These are phyloP conservation scores for Aspergillus carbonarius DNA, from an alignment of 2,329 filamentous ascomycete species.

Conservation along the genomic window DNA sequence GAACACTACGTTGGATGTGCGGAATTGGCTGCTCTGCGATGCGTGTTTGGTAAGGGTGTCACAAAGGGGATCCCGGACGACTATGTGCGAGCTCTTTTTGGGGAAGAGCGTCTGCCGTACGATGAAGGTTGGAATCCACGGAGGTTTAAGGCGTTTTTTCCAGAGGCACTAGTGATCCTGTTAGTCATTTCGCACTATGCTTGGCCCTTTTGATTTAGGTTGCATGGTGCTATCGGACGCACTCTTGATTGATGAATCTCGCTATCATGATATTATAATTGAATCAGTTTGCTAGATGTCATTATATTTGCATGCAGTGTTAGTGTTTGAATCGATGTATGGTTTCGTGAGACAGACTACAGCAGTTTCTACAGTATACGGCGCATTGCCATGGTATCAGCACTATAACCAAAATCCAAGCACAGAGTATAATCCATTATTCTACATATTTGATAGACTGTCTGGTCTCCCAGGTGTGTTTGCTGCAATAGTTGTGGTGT, in stretches of 20 bases:
- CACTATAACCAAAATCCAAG: too few relatives aligned
- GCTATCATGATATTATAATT: not conserved
- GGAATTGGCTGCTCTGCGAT: slow-evolving; percentile 11
- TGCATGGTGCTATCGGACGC: not conserved
- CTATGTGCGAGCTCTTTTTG: slow-evolving; percentile 16
- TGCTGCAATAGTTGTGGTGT: too few relatives aligned
- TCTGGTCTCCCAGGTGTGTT: too few relatives aligned
- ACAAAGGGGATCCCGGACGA: slow-evolving; percentile 9
- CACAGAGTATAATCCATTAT: too few relatives aligned
- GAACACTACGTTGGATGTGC: slow-evolving; percentile 14
- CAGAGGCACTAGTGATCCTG: slow-evolving; percentile 7
- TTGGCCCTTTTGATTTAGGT: slow-evolving; percentile 11
- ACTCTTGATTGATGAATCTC: not conserved
- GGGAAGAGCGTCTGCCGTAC: slow-evolving; percentile 18
- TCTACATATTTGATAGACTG: too few relatives aligned
- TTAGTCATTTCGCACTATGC: slow-evolving; percentile 14
- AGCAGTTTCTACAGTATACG: too few relatives aligned
- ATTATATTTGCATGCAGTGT: too few relatives aligned
- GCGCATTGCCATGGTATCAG: too few relatives aligned
- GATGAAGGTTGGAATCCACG: slow-evolving; percentile 17
- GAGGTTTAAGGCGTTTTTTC: slow-evolving; percentile 7
- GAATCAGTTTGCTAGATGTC: not conserved
- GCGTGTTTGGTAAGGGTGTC: slow-evolving; percentile 14
- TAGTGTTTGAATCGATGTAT: too few relatives aligned
- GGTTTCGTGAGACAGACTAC: too few relatives aligned